Evolutionary conservation across 208 protist species (phyloP).

Genomic region (Kentomonas sorsogonicus): DNA sequence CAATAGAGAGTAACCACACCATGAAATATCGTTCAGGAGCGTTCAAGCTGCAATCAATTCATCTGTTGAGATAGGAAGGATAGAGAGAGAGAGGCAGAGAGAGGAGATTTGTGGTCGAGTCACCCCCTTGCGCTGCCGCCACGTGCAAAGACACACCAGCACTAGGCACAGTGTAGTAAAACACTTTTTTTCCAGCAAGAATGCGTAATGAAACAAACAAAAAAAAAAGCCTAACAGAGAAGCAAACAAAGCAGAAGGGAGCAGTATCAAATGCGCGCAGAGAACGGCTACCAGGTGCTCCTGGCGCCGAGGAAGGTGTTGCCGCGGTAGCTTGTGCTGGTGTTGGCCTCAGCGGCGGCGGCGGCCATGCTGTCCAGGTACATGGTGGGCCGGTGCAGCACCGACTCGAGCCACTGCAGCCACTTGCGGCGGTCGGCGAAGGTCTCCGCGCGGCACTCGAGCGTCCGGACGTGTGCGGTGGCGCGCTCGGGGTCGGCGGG

Average conservation of each 20-base stretch:
- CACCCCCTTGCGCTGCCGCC: too few species aligned
- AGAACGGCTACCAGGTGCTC: too few species aligned
- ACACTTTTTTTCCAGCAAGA: neutral
- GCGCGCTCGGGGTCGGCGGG: neutral
- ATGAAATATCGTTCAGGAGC: too few species aligned
- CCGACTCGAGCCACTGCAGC: constrained; percentile 41
- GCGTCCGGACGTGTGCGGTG: neutral
- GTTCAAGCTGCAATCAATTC: too few species aligned
- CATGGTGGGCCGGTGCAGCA: constrained; percentile 22
- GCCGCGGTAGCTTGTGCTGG: too few species aligned
- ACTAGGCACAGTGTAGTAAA: neutral
- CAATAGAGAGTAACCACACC: too few species aligned
- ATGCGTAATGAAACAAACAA: neutral
- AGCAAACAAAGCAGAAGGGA: neutral
- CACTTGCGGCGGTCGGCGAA: constrained; percentile 23
- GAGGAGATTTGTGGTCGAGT: too few species aligned
- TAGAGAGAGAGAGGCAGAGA: too few species aligned
- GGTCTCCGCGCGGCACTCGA: constrained; percentile 31
- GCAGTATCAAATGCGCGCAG: neutral
- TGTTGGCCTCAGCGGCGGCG: too few species aligned
- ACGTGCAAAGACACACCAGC: too few species aligned
- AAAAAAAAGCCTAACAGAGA: neutral
- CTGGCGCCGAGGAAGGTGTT: too few species aligned
- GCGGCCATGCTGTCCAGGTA: constrained; percentile 29
- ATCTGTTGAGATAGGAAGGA: too few species aligned